phyloP scores from a whole-genome alignment of 148 eudicot species.

The Dysphania ambrosioides region DNA sequence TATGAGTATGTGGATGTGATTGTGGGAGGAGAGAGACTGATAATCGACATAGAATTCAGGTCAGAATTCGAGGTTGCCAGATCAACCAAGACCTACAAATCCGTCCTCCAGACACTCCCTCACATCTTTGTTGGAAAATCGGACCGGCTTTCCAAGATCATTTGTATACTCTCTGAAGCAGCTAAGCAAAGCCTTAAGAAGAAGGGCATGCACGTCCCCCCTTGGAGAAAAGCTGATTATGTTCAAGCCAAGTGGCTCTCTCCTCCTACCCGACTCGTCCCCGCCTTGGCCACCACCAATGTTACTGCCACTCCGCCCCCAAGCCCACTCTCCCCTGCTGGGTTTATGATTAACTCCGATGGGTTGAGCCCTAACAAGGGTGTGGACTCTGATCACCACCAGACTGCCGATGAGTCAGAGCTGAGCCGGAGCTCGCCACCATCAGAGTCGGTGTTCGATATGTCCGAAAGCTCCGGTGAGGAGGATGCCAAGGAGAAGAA shows the following conservation, averaged over 20 bases:
- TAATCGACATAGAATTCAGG: constrained; percentile 80
- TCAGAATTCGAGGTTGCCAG: constrained; percentile 87
- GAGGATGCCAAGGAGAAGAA: constrained; percentile 34
- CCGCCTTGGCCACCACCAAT: constrained; percentile 3
- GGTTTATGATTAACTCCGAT: background rate
- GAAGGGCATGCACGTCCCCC: constrained; percentile 89
- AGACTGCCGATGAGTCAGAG: constrained; percentile 21
- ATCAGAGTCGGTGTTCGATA: constrained; percentile 35
- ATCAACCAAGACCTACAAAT: constrained; percentile 69
- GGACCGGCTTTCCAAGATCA: constrained; percentile 62
- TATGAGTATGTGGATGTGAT: constrained; percentile 82
- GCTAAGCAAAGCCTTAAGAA: constrained; percentile 85
- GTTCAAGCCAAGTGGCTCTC: constrained; percentile 86
- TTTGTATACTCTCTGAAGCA: constrained; percentile 62
- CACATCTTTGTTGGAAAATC: constrained; percentile 69
- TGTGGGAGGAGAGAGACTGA: constrained; percentile 57
- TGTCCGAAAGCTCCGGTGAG: constrained; percentile 49
- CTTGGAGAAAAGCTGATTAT: constrained; percentile 89
- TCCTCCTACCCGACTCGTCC: constrained; percentile 42
- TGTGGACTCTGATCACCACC: constrained; percentile 1
- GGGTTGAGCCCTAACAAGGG: constrained; percentile 1
- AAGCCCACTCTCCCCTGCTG: constrained; percentile 15
- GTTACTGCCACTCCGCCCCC: constrained; percentile 21
- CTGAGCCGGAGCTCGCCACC: constrained; percentile 21
- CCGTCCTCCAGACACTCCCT: constrained; percentile 68